A percentile compares a stretch with the other conserved stretches of the same genome.
Conservation (phyloP, 1,284 basidiomycete species). For the Ceraceosorus guamensis region DNA sequence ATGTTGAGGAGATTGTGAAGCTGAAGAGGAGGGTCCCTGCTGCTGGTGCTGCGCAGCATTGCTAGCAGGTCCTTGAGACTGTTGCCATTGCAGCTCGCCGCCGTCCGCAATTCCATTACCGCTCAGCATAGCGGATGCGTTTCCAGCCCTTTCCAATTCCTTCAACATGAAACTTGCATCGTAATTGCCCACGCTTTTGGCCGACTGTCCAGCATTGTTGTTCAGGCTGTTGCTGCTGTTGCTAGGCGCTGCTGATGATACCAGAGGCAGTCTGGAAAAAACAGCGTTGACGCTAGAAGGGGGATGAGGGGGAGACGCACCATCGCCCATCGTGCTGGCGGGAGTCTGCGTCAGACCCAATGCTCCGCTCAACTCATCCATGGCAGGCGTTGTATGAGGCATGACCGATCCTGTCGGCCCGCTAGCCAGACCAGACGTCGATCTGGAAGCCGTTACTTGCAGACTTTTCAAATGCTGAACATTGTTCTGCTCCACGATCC, state of each 20-base stretch:
- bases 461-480: constrained; percentile 29
- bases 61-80: too few relatives aligned
- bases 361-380: neutral
- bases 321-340: neutral
- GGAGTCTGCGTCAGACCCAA: neutral
- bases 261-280: too few relatives aligned
- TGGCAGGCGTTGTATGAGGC: too few relatives aligned
- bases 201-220: too few relatives aligned
- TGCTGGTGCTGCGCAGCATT: too few relatives aligned
- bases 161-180: constrained; percentile 24
- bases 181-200: constrained; percentile 13
- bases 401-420: too few relatives aligned
- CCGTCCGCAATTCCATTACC: neutral
- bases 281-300: constrained; percentile 4
- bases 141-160: constrained; percentile 16
- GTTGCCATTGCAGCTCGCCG: too few relatives aligned
- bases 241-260: too few relatives aligned
- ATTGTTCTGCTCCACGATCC: constrained; percentile 28
- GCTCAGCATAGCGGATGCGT: neutral
- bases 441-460: neutral
- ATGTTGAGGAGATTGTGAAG: neutral
- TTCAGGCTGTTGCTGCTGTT: too few relatives aligned
- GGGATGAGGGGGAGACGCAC: too few relatives aligned
- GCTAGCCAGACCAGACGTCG: neutral
- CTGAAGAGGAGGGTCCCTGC: too few relatives aligned